Conservation (phyloP, 495 filamentous ascomycete genomes). For the Penicillium bialowiezense region DNA sequence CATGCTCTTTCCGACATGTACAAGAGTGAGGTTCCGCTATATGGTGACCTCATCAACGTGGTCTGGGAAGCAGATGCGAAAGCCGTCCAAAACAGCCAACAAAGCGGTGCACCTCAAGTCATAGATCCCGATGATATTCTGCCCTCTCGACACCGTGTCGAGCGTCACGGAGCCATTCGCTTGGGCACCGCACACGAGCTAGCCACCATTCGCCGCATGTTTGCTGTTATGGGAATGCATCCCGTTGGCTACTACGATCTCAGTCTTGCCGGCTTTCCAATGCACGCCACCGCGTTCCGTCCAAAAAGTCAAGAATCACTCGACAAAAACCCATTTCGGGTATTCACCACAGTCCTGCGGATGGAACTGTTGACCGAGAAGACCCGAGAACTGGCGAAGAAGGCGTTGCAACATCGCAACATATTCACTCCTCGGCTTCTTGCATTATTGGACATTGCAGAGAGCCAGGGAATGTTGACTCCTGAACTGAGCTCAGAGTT, state of each 20-base stretch:
- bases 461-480: conserved; percentile 19
- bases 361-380: conserved; percentile 32
- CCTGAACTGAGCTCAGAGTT: conserved; percentile 24
- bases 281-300: conserved; percentile 45
- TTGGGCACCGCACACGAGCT: conserved; percentile 40
- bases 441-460: conserved; percentile 20
- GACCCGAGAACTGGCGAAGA: conserved; percentile 22
- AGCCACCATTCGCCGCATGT: conserved; percentile 35
- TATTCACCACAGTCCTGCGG: conserved; percentile 42
- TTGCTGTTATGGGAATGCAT: conserved; percentile 40
- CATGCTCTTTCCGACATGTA: conserved; percentile 1
- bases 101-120: background rate
- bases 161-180: conserved; percentile 45
- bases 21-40: background rate
- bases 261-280: conserved; percentile 35
- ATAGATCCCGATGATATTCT: conserved; percentile 27
- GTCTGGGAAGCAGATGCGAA: conserved; percentile 19
- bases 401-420: conserved; percentile 26
- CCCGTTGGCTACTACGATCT: conserved; percentile 47
- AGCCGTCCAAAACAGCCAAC: conserved; percentile 26
- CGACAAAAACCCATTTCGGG: conserved; percentile 36
- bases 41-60: background rate
- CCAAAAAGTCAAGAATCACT: conserved; percentile 28
- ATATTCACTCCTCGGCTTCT: conserved; percentile 36
- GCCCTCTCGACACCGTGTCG: conserved; percentile 31